Percentiles rank a stretch among this genome's conserved stretches.
Evolutionary conservation across 306 rosid genomes (phyloP).

Genomic region (Acacia melanoxylon): DNA sequence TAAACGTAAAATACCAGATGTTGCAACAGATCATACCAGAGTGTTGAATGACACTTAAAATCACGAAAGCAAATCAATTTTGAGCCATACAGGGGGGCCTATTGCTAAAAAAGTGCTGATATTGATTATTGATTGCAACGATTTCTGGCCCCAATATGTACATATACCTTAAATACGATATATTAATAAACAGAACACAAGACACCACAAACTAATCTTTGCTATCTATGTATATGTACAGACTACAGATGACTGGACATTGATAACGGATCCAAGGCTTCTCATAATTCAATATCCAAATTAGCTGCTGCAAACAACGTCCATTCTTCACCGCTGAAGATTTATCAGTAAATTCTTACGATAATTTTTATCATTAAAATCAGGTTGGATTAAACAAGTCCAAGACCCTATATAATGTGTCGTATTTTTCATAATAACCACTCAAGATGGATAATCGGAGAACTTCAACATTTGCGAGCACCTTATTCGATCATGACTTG

Average conservation of each 20-base stretch:
- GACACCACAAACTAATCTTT: not conserved
- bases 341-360: slow-evolving; percentile 21
- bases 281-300: not conserved
- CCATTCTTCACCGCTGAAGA: slow-evolving; percentile 22
- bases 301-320: not conserved
- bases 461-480: slow-evolving; percentile 34
- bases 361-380: not conserved
- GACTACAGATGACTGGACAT: slow-evolving; percentile 17
- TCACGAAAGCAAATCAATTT: not conserved
- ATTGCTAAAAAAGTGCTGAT: not conserved
- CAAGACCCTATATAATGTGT: slow-evolving; percentile 25
- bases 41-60: not conserved
- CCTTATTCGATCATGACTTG: slow-evolving; percentile 25
- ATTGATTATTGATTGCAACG: not conserved
- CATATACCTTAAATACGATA: not conserved
- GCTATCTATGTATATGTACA: slow-evolving; percentile 14
- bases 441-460: slow-evolving; percentile 28
- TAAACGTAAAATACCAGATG: not conserved
- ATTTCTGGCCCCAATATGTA: not conserved
- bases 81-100: not conserved
- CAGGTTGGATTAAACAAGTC: slow-evolving; percentile 20
- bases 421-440: slow-evolving; percentile 28
- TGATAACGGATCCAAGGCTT: slow-evolving; percentile 1
- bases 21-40: not conserved
- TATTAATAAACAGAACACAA: not conserved